A percentile compares a stretch with the other conserved stretches of the same genome.
phyloP scores from a whole-genome alignment of 805 yeast species.

The Ogataea methanolica region DNA sequence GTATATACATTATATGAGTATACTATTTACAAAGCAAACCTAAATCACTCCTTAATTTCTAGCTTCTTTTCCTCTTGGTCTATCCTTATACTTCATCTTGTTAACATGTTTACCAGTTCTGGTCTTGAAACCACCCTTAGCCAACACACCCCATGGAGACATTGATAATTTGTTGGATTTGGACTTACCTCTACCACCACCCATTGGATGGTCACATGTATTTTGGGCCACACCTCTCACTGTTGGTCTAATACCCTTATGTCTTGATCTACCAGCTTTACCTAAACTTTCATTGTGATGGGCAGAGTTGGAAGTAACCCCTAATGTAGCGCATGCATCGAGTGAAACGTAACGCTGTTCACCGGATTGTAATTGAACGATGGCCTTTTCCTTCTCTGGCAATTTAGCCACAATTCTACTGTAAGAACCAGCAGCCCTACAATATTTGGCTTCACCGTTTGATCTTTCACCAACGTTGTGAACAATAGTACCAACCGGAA shows the following conservation, averaged over 20 bases:
- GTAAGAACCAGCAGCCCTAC: conserved; percentile 92
- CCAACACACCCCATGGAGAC: conserved; percentile 93
- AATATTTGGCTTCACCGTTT: conserved; percentile 79
- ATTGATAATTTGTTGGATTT: conserved; percentile 92
- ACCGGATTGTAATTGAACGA: conserved; percentile 82
- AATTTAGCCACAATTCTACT: conserved; percentile 82
- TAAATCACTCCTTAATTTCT: conserved; percentile 5
- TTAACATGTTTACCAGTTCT: conserved; percentile 86
- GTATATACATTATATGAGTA: no score
- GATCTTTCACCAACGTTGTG: conserved; percentile 80
- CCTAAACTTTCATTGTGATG: conserved; percentile 88
- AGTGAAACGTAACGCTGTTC: conserved; percentile 87
- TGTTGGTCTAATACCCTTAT: conserved; percentile 88
- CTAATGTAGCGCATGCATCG: conserved; percentile 90
- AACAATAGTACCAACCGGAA: conserved; percentile 89
- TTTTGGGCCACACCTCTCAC: conserved; percentile 99
- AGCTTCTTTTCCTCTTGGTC: conserved; percentile 70
- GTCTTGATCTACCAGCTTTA: conserved; percentile 94
- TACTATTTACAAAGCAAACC: not conserved
- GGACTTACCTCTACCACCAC: conserved; percentile 99
- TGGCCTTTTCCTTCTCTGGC: conserved; percentile 64
- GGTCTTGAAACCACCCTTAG: conserved; percentile 91
- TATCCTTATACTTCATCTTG: conserved; percentile 80
- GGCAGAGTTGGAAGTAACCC: conserved; percentile 87
- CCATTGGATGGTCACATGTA: conserved; percentile 96